Base-by-base conservation (phyloP, 768 basidiomycete genomes). In the Suillus hirtellus region DNA sequence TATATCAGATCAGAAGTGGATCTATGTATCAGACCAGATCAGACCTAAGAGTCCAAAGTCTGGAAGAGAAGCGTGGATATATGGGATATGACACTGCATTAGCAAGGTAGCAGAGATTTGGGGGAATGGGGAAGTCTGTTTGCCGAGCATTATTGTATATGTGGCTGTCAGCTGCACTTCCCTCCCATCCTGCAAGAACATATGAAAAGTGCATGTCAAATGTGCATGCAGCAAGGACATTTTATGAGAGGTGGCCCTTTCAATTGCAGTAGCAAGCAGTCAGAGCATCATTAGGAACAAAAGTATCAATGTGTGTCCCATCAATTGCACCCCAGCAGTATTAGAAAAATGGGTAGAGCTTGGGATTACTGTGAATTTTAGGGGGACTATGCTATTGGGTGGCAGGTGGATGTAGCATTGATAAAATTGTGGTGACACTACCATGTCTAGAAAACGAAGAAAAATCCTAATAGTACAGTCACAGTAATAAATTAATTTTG, bases 151-250 rank as follows among this genome's bases (percentile, higher is more conserved):
- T 59, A 8, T 70, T 37, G 21, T 31, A 71, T 4, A 73, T 37
- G 6, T 19, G 12, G 4, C 66, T 58, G 64, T 75, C 74, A 38
- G 69, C 27, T 8, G 68, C 69, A 65, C 68, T 68, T 6, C 73
- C 74, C 56, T 76, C 74, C 72, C 72, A 75, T 12, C 74, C 74
- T 55, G 52, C 1, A 72, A 62, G 35, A 3, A 72, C 60, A 60
- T 75, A 75, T 27, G 27, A 49, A 59, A 74, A 75, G 6, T 12
- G 24, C 62, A 73, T 64, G 47, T 68, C 65, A 24, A 70, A 71
- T 10, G 42, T 60, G 44, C 65, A 72, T 12, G 56, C 67, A 5
- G 72, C 69, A 40, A 74, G 71, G 9, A 68, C 60, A 64, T 72
- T 77, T 21, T 71, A 70, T 37, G 66, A 68, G 4, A 69, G 35